Evolutionary conservation across 352 stramenopile species (phyloP).

Genomic region (Aphanomyces astaci): DNA sequence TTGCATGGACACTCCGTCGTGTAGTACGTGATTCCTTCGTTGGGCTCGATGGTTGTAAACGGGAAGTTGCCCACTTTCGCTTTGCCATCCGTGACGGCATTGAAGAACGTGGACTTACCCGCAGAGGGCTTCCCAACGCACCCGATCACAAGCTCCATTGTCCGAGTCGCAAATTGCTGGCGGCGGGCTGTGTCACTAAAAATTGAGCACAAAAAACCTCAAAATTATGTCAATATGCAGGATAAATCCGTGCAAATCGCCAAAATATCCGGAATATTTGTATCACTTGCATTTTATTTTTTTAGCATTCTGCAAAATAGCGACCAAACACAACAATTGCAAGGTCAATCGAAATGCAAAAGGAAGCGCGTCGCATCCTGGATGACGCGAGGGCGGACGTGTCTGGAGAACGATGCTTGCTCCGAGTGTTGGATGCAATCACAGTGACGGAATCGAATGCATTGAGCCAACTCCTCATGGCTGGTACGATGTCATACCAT

Average conservation of each 20-base stretch:
- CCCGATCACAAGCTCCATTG: slow-evolving; percentile 82
- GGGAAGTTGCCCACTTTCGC: slow-evolving; percentile 84
- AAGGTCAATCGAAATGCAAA: slow-evolving; percentile 7
- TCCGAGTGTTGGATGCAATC: slow-evolving; percentile 15
- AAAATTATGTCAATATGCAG: neutral
- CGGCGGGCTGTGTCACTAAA: too few species aligned
- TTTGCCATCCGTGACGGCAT: slow-evolving; percentile 82
- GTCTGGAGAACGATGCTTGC: slow-evolving; percentile 3
- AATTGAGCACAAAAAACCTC: too few species aligned
- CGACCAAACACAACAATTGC: neutral
- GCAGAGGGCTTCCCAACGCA: slow-evolving; percentile 84
- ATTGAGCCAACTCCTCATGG: slow-evolving; percentile 12
- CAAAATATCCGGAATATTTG: neutral
- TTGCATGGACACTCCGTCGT: slow-evolving; percentile 75
- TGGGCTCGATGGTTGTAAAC: slow-evolving; percentile 86
- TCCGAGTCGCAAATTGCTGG: too few species aligned
- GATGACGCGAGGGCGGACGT: slow-evolving; percentile 4
- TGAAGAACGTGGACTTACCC: slow-evolving; percentile 87
- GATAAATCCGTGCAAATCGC: too few species aligned
- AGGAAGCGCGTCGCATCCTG: slow-evolving; percentile 11
- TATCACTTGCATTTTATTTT: neutral
- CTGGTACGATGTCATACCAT: neutral
- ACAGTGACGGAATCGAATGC: slow-evolving; percentile 16
- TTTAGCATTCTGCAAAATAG: neutral
- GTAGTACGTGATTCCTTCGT: slow-evolving; percentile 86